Percentiles rank a stretch among this genome's conserved stretches.
These are phyloP conservation scores for Vicia sativa DNA, from an alignment of 306 rosid genomes.

Conservation along the genomic window DNA sequence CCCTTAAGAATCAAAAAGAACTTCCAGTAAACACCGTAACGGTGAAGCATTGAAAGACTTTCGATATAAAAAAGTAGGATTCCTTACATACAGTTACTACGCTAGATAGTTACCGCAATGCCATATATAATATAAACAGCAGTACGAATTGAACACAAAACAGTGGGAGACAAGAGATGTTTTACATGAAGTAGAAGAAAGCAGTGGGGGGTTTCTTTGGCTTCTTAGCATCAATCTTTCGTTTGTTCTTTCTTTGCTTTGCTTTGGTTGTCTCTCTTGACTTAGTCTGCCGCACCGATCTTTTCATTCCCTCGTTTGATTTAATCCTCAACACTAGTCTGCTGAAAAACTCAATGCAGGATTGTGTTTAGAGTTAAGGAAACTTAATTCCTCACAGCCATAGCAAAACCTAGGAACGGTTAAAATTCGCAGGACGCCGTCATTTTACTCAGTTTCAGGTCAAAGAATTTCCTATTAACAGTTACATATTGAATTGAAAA, in stretches of 20 bases:
- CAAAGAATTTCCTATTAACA: background rate
- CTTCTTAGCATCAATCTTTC: constrained; percentile 67
- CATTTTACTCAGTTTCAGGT: background rate
- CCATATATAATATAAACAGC: constrained; percentile 5
- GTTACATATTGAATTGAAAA: no score
- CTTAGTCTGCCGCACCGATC: constrained; percentile 23
- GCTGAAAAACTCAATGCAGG: constrained; percentile 46
- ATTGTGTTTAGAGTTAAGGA: constrained; percentile 7
- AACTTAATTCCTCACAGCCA: background rate
- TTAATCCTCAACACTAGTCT: constrained; percentile 61
- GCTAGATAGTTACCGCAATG: constrained; percentile 23
- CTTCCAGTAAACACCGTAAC: constrained; percentile 21
- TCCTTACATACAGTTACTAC: constrained; percentile 27
- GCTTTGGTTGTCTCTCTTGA: constrained; percentile 56
- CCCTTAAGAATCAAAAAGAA: constrained; percentile 62
- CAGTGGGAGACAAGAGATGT: constrained; percentile 11
- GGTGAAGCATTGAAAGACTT: constrained; percentile 21
- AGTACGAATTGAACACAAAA: constrained; percentile 29
- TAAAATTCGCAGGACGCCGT: constrained; percentile 7
- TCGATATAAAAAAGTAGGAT: constrained; percentile 33
- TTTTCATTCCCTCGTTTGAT: constrained; percentile 51
- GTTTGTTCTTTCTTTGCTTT: constrained; percentile 60
- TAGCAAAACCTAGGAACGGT: background rate
- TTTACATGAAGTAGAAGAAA: constrained; percentile 93
- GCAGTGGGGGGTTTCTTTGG: constrained; percentile 99